Percentiles rank a stretch among this genome's conserved stretches.
Conservation (phyloP, 176 grass and related monocot species). For the Eleusine coracana region DNA sequence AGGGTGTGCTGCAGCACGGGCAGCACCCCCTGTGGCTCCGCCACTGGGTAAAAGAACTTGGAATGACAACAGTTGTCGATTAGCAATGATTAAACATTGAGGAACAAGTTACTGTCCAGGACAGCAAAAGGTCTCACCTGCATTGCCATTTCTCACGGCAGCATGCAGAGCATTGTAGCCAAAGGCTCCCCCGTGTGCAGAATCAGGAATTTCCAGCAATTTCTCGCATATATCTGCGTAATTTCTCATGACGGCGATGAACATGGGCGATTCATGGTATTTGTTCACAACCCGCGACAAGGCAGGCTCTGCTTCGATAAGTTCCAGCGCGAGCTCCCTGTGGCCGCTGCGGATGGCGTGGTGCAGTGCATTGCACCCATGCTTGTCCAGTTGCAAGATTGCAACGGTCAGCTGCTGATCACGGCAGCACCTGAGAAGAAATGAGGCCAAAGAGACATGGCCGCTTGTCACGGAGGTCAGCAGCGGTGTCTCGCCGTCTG, state of each 20-base stretch:
- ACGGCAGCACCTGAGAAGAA: not conserved
- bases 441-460: not conserved
- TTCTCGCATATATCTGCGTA: not conserved
- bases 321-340: not conserved
- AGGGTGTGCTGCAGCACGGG: no score
- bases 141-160: not conserved
- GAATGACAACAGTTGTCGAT: no score
- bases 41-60: no score
- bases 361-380: conserved; percentile 27
- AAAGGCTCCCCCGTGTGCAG: not conserved
- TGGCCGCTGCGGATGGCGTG: conserved; percentile 1
- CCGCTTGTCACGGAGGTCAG: not conserved
- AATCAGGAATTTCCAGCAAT: not conserved
- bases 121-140: no score
- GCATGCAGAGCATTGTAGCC: not conserved
- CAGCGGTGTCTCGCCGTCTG: not conserved
- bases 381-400: not conserved
- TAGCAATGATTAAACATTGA: no score
- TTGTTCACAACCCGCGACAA: not conserved
- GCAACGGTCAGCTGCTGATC: fast-evolving
- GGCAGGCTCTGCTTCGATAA: not conserved
- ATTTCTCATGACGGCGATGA: no score
- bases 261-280: not conserved
- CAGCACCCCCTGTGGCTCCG: no score
- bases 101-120: no score